These are phyloP conservation scores for Ophiostoma pallidulum DNA, from an alignment of 2,329 filamentous ascomycete genomes.

Conservation along the genomic window DNA sequence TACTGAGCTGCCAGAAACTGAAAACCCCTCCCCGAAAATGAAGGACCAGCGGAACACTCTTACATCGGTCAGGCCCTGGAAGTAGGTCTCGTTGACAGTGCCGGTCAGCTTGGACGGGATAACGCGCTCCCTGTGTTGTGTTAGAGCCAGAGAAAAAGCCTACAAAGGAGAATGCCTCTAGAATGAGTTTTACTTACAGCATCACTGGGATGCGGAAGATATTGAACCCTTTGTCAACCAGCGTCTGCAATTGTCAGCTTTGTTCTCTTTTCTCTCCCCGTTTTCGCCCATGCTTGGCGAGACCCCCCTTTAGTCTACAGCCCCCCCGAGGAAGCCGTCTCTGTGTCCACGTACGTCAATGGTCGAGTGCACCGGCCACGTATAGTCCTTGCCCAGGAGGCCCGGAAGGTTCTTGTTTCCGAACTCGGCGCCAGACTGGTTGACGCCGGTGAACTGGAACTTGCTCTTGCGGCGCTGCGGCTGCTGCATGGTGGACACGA, in stretches of 20 bases:
- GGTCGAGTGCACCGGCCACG: slow-evolving; percentile 43
- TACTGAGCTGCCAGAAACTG: too few relatives aligned
- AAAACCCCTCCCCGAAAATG: too few relatives aligned
- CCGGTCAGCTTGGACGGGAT: slow-evolving; percentile 39
- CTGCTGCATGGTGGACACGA: too few relatives aligned
- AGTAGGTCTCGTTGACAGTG: slow-evolving; percentile 24
- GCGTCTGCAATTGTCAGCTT: slow-evolving; percentile 29
- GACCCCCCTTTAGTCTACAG: too few relatives aligned
- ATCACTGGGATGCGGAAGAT: slow-evolving; percentile 46
- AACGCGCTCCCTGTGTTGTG: slow-evolving; percentile 42
- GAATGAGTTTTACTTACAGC: slow-evolving; percentile 33
- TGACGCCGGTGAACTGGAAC: slow-evolving; percentile 29
- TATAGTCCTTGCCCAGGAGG: slow-evolving; percentile 47
- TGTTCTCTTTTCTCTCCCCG: background rate
- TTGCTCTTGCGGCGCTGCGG: slow-evolving; percentile 27
- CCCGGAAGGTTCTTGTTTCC: slow-evolving; percentile 47
- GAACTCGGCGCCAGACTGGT: slow-evolving; percentile 53
- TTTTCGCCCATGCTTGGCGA: too few relatives aligned
- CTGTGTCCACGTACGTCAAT: slow-evolving; percentile 29
- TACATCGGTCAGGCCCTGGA: slow-evolving; percentile 27
- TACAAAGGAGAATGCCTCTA: too few relatives aligned
- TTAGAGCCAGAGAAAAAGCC: slow-evolving; percentile 19
- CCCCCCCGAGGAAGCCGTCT: too few relatives aligned
- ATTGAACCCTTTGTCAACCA: slow-evolving; percentile 45
- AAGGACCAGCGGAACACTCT: slow-evolving; percentile 20